Conservation (phyloP, 2,329 filamentous ascomycete genomes). For the Zopfia rhizophila region DNA sequence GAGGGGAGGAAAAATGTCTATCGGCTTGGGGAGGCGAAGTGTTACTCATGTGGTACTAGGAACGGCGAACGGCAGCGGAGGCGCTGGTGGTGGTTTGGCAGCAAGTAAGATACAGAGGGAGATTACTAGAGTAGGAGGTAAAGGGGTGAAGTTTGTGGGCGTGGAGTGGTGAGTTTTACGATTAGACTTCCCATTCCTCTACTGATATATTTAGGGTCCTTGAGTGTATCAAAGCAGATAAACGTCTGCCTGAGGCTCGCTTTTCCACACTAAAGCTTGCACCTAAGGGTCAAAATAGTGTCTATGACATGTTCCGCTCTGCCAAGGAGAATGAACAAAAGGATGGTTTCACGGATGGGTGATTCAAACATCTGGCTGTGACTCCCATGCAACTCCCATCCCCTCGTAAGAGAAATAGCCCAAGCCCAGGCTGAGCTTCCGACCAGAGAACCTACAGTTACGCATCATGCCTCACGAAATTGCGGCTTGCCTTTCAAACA, state of each 20-base stretch:
- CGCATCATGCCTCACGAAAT: too few relatives aligned
- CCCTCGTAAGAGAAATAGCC: too few relatives aligned
- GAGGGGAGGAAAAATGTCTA: constrained; percentile 77
- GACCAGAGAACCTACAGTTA: too few relatives aligned
- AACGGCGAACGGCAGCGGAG: constrained; percentile 48
- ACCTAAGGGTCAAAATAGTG: constrained; percentile 37
- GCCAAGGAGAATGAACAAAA: too few relatives aligned
- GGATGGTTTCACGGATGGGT: too few relatives aligned
- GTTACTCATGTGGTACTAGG: constrained; percentile 91
- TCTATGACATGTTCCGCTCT: constrained; percentile 30
- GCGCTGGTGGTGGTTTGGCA: constrained; percentile 79
- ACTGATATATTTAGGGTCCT: constrained; percentile 69
- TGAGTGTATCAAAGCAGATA: constrained; percentile 82
- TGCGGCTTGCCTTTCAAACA: too few relatives aligned
- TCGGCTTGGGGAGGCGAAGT: constrained; percentile 74
- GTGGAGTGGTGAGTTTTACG: constrained; percentile 73
- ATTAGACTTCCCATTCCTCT: constrained; percentile 9
- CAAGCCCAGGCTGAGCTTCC: too few relatives aligned
- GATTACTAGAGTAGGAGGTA: constrained; percentile 73
- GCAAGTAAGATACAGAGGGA: constrained; percentile 84
- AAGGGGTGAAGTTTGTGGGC: constrained; percentile 79
- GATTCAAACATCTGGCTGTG: too few relatives aligned
- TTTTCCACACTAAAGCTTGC: constrained; percentile 63
- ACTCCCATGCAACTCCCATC: too few relatives aligned
- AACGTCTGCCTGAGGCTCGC: constrained; percentile 76